phyloP scores from a whole-genome alignment of 768 basidiomycete species.

The Lentinula sp. region DNA sequence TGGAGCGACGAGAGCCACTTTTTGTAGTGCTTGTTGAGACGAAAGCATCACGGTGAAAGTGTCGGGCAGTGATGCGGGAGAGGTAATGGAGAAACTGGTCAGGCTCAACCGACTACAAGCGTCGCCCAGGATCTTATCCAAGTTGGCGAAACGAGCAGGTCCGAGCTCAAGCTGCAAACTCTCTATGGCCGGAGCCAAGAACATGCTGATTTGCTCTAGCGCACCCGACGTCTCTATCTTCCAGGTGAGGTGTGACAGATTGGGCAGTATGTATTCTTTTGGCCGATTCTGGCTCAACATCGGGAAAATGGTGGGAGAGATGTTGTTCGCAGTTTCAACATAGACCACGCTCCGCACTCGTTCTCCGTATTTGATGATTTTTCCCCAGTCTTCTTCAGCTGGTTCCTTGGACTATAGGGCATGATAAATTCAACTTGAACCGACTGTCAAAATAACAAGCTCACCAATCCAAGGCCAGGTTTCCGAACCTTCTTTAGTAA shows the following conservation, averaged over 20 bases:
- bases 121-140: constrained; percentile 57
- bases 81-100: constrained; percentile 62
- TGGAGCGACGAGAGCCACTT: constrained; percentile 61
- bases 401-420: constrained; percentile 47
- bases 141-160: constrained; percentile 44
- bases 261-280: constrained; percentile 57
- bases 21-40: constrained; percentile 55
- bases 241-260: constrained; percentile 67
- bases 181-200: constrained; percentile 61
- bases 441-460: constrained; percentile 18
- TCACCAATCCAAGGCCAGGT: constrained; percentile 73
- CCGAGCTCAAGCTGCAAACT: constrained; percentile 56
- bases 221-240: constrained; percentile 61
- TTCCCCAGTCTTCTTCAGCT: constrained; percentile 64
- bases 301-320: constrained; percentile 61
- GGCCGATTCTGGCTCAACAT: constrained; percentile 62
- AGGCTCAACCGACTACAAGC: constrained; percentile 60
- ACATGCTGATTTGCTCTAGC: constrained; percentile 57
- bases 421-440: background rate
- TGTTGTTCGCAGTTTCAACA: constrained; percentile 58
- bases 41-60: constrained; percentile 61
- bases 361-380: constrained; percentile 58
- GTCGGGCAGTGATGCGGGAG: constrained; percentile 65
- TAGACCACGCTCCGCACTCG: constrained; percentile 66
- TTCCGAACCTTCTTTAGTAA: constrained; percentile 64